Evolutionary conservation across 2,329 filamentous ascomycete species (phyloP), one percentile per base, ranked within the genome.

Genomic region (Pyrenochaeta sp.): DNA sequence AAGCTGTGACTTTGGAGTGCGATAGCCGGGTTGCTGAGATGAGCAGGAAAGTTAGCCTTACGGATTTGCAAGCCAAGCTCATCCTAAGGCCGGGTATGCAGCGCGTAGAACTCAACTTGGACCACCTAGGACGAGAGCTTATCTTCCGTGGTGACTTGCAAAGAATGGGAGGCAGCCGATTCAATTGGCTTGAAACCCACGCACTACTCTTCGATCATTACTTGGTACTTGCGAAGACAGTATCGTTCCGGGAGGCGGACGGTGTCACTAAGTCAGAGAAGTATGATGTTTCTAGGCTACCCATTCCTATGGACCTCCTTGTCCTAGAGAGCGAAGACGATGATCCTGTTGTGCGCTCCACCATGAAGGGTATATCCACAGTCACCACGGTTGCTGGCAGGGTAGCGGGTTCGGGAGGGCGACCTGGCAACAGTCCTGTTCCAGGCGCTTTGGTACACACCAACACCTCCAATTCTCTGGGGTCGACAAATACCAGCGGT

Each of bases 201-300:
- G 93, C 92, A 2, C 85, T 99, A 45, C 84, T 99, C 0, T 98
- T 99, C 72, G 96, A 99, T 71, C 93, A 99, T 78, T 99, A 97
- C 76, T 85, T 99, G 37, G 93, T 99, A 34, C 81, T 99, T 44
- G 91, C 95, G 39, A 99, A 99, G 81, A 84, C 83, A 5, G 84
- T 92, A 7, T 83, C 89, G 3, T 83, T 85, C 10, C 83, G 88
- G 45, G 92, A 93, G 69, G 86, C 88, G 44, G 85, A 88, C 44
- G 87, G 86, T 47, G 86, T 86, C n/a, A 85, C 90, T 52, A 95
- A 90, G 78, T 92, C 91, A 68, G 88, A 90, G 70, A 84, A 85
- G 64, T 99, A 95, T 68, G 95, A 99, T 76, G 94, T 99, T 32
- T 97, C 93, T 0, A 93, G 96, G 77, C 85, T 96, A 82, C 92